Evolutionary conservation across 2,329 filamentous ascomycete genomes (phyloP).

Genomic region (Calonectria pseudoturangicola): DNA sequence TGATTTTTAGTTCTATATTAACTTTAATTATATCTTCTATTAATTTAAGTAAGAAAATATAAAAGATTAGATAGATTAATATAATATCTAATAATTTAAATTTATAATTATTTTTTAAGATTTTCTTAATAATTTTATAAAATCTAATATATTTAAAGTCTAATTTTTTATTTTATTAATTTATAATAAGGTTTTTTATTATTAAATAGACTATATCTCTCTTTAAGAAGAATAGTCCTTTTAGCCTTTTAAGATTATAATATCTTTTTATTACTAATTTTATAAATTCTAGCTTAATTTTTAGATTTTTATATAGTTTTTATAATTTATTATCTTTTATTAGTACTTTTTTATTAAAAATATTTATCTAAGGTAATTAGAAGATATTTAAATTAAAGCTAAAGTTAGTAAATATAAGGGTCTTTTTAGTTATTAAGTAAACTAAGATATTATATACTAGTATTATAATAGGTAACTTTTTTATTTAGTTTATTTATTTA

Average conservation of each 20-base stretch:
- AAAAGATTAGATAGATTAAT: neutral
- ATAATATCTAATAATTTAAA: neutral
- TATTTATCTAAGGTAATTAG: neutral
- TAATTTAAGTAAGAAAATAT: neutral
- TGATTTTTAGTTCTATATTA: neutral
- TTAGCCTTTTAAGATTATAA: constrained; percentile 6
- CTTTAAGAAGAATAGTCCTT: neutral
- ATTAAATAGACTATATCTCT: neutral
- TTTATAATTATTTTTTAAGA: constrained; percentile 1
- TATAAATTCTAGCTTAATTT: constrained; percentile 38
- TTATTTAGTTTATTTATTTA: constrained; percentile 29
- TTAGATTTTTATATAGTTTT: constrained; percentile 6
- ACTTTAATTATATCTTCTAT: constrained; percentile 22
- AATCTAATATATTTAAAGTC: neutral
- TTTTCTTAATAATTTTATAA: neutral
- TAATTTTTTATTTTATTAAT: neutral
- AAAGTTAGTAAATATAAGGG: constrained; percentile 34
- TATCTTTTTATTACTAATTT: neutral
- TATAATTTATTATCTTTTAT: neutral
- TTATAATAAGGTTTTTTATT: constrained; percentile 1
- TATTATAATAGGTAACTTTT: constrained; percentile 19
- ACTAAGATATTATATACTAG: constrained; percentile 25
- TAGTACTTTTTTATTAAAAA: neutral
- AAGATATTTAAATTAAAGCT: constrained; percentile 32
- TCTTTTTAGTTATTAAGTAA: constrained; percentile 22